Base-by-base conservation (phyloP, 352 stramenopile genomes). In the Phytophthora vignae region DNA sequence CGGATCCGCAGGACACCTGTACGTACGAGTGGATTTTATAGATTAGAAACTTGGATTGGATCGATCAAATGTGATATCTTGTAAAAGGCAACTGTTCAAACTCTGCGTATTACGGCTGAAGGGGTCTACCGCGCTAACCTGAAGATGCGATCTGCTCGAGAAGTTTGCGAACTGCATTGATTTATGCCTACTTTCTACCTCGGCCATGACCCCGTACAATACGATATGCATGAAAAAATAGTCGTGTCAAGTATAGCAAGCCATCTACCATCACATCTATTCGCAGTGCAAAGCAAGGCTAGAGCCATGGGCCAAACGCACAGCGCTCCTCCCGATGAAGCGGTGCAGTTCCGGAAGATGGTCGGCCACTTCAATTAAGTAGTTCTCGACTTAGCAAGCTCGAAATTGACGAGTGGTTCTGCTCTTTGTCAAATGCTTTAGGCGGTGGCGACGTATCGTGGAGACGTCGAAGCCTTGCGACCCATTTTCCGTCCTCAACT, bases 291-390 rank as follows among this genome's bases (percentile, higher is more conserved):
- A 4, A 9, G 42, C 4, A 4, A 69, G 90, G 82, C 83, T 17
- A 15, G 14, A 9, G 17, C 4, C 4, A 69, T 91, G 85, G 85
- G 85, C 0, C 85, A 91, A 55, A 90, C 80, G 9, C 83, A 88
- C 46, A 90, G 82, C 31, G 85, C 83, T 38, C 83, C 82, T 19
- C 73, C 77, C 3, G 52, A 73, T 10, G 85, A 91, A 31, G 83
- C 85, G 44, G 59, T 78, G 49, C 79, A 77, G 27, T 94, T 94
- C 62, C 84, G 87, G 6, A 69, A 76, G 36, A 88, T 90, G 81
- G 71, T 85, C 64, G 60, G 71, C 40, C 64, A 15, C 29, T 66
- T 61, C 31, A 66, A 27, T 27, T 27, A 27, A 27, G 22, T 27
- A 27, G 22, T 27, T 1, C 2, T 27, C 1, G 22, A 27, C 22